A percentile compares a stretch with the other conserved stretches of the same genome.
Evolutionary conservation across 495 filamentous ascomycete species (phyloP).

Genomic region (Terfezia claveryi): DNA sequence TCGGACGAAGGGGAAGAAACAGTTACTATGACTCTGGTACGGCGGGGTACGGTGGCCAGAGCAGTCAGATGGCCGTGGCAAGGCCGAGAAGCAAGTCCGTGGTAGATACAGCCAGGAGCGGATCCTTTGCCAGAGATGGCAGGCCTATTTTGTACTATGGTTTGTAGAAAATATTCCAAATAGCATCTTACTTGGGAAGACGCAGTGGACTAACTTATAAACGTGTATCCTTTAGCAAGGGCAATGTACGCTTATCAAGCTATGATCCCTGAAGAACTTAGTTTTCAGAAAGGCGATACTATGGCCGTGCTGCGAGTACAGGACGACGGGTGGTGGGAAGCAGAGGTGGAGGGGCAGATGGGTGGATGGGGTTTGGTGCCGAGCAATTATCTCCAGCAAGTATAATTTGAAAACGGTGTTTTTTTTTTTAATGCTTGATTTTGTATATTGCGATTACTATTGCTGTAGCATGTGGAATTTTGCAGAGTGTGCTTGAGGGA

Average conservation of each 20-base stretch:
- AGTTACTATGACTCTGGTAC: neutral
- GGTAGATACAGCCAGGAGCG: conserved; percentile 34
- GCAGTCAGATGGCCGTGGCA: conserved; percentile 2
- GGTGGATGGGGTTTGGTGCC: conserved; percentile 67
- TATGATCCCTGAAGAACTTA: conserved; percentile 83
- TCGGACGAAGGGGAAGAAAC: neutral
- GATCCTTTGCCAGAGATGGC: conserved; percentile 52
- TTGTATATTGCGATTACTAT: no score
- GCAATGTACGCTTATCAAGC: conserved; percentile 87
- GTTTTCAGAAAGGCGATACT: conserved; percentile 80
- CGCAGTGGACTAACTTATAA: no score
- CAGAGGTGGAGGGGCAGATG: conserved; percentile 63
- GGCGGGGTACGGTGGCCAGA: neutral
- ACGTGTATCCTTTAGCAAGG: conserved; percentile 36
- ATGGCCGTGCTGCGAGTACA: conserved; percentile 77
- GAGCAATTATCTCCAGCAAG: conserved; percentile 73
- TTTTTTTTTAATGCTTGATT: no score
- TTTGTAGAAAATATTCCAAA: conserved; percentile 5
- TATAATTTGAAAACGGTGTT: no score
- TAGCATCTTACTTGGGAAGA: neutral
- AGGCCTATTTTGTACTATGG: conserved; percentile 64
- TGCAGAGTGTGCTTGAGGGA: no score
- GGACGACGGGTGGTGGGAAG: conserved; percentile 99
- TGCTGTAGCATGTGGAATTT: no score
- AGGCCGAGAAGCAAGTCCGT: conserved; percentile 63